phyloP scores from a whole-genome alignment of 768 basidiomycete species.

The Tylopilus felleus region DNA sequence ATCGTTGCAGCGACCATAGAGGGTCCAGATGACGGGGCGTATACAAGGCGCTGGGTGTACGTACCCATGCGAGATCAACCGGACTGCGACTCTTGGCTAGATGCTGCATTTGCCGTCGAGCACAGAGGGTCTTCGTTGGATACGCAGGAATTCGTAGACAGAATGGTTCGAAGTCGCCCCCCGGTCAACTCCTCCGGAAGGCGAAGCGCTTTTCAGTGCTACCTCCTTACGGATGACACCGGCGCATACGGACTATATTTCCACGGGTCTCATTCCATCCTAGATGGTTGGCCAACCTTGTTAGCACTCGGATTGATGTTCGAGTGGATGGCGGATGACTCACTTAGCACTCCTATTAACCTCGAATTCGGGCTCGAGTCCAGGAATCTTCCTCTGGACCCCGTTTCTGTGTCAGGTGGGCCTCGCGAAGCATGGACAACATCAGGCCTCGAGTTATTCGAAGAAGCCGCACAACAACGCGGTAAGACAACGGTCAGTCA shows the following conservation, averaged over 20 bases:
- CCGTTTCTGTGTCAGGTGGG: constrained; percentile 17
- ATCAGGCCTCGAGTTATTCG: constrained; percentile 1
- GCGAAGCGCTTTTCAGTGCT: constrained; percentile 10
- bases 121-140: constrained; percentile 2
- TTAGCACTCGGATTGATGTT: constrained; percentile 12
- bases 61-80: background rate
- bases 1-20: constrained; percentile 10
- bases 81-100: constrained; percentile 10
- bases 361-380: constrained; percentile 9
- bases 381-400: constrained; percentile 13
- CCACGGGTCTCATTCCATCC: constrained; percentile 14
- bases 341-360: background rate
- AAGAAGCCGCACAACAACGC: background rate
- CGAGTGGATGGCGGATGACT: constrained; percentile 11
- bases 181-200: constrained; percentile 1
- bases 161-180: constrained; percentile 1
- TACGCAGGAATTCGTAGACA: constrained; percentile 4
- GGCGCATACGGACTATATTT: constrained; percentile 7
- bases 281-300: constrained; percentile 17
- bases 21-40: background rate
- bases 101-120: constrained; percentile 5
- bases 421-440: constrained; percentile 8
- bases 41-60: constrained; percentile 11
- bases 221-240: constrained; percentile 6
- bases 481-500: background rate